Percentiles rank a stretch among this genome's conserved stretches.
Evolutionary conservation across 2,329 filamentous ascomycete genomes (phyloP).

Genomic region (Fusarium nygamai): DNA sequence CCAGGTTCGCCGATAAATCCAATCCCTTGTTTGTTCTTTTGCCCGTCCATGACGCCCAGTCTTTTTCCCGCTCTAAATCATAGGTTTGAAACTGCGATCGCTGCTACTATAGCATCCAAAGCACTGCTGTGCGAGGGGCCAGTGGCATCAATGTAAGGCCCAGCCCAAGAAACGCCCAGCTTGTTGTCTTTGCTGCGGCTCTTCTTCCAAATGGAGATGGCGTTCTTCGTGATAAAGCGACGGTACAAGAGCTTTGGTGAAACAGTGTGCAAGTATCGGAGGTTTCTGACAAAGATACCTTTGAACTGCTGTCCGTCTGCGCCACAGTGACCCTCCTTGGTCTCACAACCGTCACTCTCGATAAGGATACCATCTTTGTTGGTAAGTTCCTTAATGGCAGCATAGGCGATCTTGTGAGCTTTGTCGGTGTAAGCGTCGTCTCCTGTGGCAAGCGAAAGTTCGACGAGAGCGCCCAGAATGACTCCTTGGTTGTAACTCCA

Average conservation of each 20-base stretch:
- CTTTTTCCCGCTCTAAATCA: background rate
- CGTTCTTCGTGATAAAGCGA: conserved; percentile 68
- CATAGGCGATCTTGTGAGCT: conserved; percentile 61
- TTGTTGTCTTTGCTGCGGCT: conserved; percentile 60
- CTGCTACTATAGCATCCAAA: conserved; percentile 74
- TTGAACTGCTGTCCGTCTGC: conserved; percentile 74
- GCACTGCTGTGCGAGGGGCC: conserved; percentile 72
- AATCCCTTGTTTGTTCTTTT: conserved; percentile 11
- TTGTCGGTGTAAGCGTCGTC: conserved; percentile 53
- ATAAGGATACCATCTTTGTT: conserved; percentile 58
- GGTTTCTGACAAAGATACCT: conserved; percentile 74
- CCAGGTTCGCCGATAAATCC: conserved; percentile 31
- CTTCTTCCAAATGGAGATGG: conserved; percentile 71
- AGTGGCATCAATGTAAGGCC: conserved; percentile 62
- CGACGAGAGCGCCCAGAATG: conserved; percentile 64
- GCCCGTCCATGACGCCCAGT: conserved; percentile 15
- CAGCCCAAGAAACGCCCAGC: conserved; percentile 73
- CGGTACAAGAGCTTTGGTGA: conserved; percentile 61
- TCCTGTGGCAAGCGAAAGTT: conserved; percentile 58
- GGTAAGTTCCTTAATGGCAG: conserved; percentile 58
- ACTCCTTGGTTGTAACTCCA: conserved; percentile 70
- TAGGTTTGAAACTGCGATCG: conserved; percentile 52
- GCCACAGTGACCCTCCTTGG: conserved; percentile 50
- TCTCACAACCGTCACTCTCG: conserved; percentile 51
- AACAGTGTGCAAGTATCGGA: conserved; percentile 65